Conservation (phyloP, 768 basidiomycete species). For the Pleurotus citrinopileatus region DNA sequence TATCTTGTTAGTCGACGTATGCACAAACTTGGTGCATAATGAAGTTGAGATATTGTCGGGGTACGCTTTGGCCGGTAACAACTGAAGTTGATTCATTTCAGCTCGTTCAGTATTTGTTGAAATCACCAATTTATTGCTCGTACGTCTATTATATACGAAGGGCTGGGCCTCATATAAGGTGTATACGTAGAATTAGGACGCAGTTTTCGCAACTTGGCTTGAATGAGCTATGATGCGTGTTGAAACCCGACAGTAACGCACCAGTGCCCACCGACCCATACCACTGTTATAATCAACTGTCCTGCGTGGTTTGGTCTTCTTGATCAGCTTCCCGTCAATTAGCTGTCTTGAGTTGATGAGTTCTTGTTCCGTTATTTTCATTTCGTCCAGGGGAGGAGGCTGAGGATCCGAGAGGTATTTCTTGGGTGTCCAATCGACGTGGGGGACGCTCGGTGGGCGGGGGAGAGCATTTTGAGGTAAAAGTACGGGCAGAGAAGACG, state of each 20-base stretch:
- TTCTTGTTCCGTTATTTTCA: slow-evolving; percentile 74
- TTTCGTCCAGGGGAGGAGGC: slow-evolving; percentile 72
- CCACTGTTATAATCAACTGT: slow-evolving; percentile 95
- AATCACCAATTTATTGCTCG: slow-evolving; percentile 20
- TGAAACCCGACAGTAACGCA: slow-evolving; percentile 31
- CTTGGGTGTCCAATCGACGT: slow-evolving; percentile 74
- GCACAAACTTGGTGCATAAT: slow-evolving; percentile 94
- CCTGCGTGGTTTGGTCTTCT: slow-evolving; percentile 88
- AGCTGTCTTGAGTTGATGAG: slow-evolving; percentile 68
- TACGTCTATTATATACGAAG: slow-evolving; percentile 89
- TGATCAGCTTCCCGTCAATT: slow-evolving; percentile 78
- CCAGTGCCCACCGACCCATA: slow-evolving; percentile 82
- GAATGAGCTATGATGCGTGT: slow-evolving; percentile 1
- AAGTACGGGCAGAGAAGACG: slow-evolving; percentile 60
- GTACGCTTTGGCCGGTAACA: slow-evolving; percentile 93
- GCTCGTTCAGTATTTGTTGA: slow-evolving; percentile 18
- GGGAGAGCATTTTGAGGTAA: slow-evolving; percentile 45
- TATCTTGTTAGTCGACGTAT: slow-evolving; percentile 98
- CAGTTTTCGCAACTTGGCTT: slow-evolving; percentile 62
- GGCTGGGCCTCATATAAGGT: slow-evolving; percentile 77
- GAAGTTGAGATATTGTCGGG: slow-evolving; percentile 90
- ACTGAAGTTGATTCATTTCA: slow-evolving; percentile 40
- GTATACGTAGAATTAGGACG: slow-evolving; percentile 77
- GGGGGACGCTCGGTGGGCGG: slow-evolving; percentile 30
- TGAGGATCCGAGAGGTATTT: slow-evolving; percentile 74